These are phyloP conservation scores for Chlamydomonas reinhardtii DNA, from an alignment of 163 green algal genomes.

Conservation along the genomic window DNA sequence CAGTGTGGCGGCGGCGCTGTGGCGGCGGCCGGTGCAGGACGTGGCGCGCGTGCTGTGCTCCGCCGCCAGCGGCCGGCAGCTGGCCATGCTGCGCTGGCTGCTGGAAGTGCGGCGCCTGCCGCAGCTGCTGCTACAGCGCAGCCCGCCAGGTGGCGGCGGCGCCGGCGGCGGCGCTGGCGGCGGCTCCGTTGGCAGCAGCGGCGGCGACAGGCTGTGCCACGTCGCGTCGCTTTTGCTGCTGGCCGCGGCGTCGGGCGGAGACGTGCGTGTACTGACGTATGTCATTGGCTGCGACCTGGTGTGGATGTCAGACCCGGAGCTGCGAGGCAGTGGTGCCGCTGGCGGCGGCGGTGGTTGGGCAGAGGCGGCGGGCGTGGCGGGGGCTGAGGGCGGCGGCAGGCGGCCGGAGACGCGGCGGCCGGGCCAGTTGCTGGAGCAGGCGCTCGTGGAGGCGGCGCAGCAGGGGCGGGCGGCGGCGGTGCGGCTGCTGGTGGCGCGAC, in stretches of 20 bases:
- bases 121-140: too few relatives aligned
- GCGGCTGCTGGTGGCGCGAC: conserved; percentile 3
- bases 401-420: neutral
- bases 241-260: neutral
- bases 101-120: neutral
- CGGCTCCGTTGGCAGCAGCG: too few relatives aligned
- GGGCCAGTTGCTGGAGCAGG: neutral
- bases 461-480: neutral
- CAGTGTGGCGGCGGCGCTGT: too few relatives aligned
- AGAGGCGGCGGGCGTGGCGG: too few relatives aligned
- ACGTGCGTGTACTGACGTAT: conserved; percentile 13
- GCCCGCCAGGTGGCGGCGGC: too few relatives aligned
- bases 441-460: neutral
- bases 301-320: neutral
- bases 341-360: neutral
- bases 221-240: neutral
- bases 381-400: too few relatives aligned
- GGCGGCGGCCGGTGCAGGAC: too few relatives aligned
- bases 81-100: conserved; percentile 3
- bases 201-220: too few relatives aligned
- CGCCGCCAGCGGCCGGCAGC: neutral
- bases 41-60: too few relatives aligned
- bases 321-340: neutral
- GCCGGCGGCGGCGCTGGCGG: too few relatives aligned
- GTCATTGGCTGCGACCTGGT: neutral